Conservation (phyloP, 352 stramenopile species). For the Globisporangium iwayamae region DNA sequence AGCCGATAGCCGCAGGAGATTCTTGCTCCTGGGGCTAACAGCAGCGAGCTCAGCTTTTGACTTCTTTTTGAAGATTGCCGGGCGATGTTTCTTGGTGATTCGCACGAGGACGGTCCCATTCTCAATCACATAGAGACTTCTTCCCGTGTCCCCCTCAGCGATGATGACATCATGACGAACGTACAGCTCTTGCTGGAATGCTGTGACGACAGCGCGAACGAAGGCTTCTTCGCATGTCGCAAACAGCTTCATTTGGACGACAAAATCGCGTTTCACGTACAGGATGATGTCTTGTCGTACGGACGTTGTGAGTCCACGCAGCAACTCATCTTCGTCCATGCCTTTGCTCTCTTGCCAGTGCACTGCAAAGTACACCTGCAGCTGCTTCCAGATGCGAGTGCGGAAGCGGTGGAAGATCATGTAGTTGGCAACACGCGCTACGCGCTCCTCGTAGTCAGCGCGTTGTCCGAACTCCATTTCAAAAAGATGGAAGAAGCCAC, state of each 20-base stretch:
- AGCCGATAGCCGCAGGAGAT: neutral
- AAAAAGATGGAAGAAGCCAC: constrained; percentile 42
- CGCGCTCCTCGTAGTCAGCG: constrained; percentile 46
- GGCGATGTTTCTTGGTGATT: constrained; percentile 16
- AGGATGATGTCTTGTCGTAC: constrained; percentile 33
- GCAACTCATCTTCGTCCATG: constrained; percentile 40
- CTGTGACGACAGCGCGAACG: constrained; percentile 47
- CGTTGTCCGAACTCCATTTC: constrained; percentile 42
- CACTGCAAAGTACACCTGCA: constrained; percentile 45
- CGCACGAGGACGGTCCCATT: constrained; percentile 37
- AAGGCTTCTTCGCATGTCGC: constrained; percentile 56
- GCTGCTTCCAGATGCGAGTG: constrained; percentile 36
- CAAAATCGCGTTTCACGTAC: constrained; percentile 40
- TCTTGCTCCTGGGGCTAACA: neutral
- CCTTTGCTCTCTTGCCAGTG: constrained; percentile 46
- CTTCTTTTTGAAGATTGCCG: neutral
- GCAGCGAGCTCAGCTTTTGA: neutral
- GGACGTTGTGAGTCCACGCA: constrained; percentile 29
- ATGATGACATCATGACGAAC: constrained; percentile 79
- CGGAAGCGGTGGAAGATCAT: constrained; percentile 43
- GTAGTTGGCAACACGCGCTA: constrained; percentile 34
- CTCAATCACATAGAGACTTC: constrained; percentile 70
- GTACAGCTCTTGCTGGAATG: constrained; percentile 72
- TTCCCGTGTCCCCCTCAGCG: constrained; percentile 46
- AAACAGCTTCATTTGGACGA: constrained; percentile 61